Base-by-base conservation (phyloP, 2,329 filamentous ascomycete genomes). In the Phialemonium atrogriseum region DNA sequence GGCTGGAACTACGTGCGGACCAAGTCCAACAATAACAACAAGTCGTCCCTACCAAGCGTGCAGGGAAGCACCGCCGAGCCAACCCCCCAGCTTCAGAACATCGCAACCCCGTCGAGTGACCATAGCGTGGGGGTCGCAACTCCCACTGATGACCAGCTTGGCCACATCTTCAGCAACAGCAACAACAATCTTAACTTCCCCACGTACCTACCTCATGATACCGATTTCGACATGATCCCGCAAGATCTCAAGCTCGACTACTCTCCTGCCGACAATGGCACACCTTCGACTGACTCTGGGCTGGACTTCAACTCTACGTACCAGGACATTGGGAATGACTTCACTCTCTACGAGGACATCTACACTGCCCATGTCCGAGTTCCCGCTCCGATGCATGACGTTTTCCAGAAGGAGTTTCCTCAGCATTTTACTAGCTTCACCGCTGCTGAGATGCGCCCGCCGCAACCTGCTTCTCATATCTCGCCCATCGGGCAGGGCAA, bases 11-110 rank as follows among this genome's bases (percentile, higher is more conserved):
- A 88, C 45, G 64, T 80, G 39, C 76, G 81, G 35, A 82, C 78
- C 24, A 95, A 95, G 72, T 88, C 82, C 56, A 94, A 93, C 51
- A 83, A 84, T 53, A 84, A 82, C 61, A 76, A 70, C 54, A 44
- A 48, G 22, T 45, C 51, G 35, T 58, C 53, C 44, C 60, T 64
- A 34, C 63, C 64, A 27, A 44, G 50, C 42, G 30, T 47, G 13
- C 38, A 40, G 16, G 59, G 55, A 37, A 68, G 63, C 47, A 59
- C 66, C 39, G 43, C 64, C 41, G 59, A 71, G 38, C 56, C 70
- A 44, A 68, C 76, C 40, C 77, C 79, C 21, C 65, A 70, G 41
- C 69, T 80, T 9, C 71, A 70, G 34, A 71, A 69, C 46, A 60
- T 81, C 33, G 72, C 72, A 2, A 77, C 77, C 18, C 80, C 81